These are phyloP conservation scores for Podila verticillata DNA, from an alignment of 192 early-diverging fungal genomes.

Conservation along the genomic window DNA sequence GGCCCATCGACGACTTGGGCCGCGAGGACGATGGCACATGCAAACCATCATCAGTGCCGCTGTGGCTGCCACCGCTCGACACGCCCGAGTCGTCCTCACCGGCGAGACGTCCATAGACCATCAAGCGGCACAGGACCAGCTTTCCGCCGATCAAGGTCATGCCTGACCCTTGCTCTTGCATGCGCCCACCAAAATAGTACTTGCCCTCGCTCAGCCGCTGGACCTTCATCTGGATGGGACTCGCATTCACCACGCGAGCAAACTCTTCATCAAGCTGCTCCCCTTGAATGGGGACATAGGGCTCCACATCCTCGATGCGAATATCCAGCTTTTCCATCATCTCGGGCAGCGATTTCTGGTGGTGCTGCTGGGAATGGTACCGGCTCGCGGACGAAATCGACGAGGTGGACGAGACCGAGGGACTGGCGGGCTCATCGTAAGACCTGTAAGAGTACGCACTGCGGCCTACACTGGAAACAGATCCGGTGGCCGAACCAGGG, in stretches of 20 bases:
- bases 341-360: constrained; percentile 14
- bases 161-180: constrained; percentile 32
- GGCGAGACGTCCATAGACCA: constrained; percentile 53
- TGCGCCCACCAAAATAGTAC: constrained; percentile 50
- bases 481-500: constrained; percentile 30
- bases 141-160: constrained; percentile 51
- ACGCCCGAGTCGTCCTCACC: constrained; percentile 56
- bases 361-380: constrained; percentile 15
- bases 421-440: constrained; percentile 35
- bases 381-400: constrained; percentile 19
- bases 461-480: constrained; percentile 14
- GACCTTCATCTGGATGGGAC: constrained; percentile 59
- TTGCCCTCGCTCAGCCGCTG: constrained; percentile 52
- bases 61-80: constrained; percentile 53
- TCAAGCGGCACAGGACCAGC: constrained; percentile 58
- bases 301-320: constrained; percentile 41
- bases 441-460: constrained; percentile 21
- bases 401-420: constrained; percentile 20
- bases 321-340: constrained; percentile 43
- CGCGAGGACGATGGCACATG: not conserved
- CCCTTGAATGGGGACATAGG: constrained; percentile 52
- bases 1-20: constrained; percentile 3
- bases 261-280: constrained; percentile 65
- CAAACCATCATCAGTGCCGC: constrained; percentile 43
- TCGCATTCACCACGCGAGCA: constrained; percentile 60